Percentiles rank a stretch among this genome's conserved stretches.
phyloP scores from a whole-genome alignment of 495 filamentous ascomycete genomes.

The Aspergillus sclerotiicarbonarius region DNA sequence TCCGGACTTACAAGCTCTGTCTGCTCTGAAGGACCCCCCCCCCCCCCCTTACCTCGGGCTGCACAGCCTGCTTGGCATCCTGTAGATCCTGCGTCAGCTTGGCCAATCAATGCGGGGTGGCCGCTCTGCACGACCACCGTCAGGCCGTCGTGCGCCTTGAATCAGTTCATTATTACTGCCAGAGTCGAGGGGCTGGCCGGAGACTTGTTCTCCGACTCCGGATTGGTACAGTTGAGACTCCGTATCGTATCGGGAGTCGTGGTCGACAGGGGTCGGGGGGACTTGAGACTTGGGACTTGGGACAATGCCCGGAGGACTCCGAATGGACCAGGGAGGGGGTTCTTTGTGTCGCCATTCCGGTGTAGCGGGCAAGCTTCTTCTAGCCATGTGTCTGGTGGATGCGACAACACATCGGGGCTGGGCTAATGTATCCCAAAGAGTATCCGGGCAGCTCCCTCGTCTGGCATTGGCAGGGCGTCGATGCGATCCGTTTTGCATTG shows the following conservation, averaged over 20 bases:
- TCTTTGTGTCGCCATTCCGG: conserved; percentile 2
- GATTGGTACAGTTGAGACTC: background rate
- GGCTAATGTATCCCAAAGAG: background rate
- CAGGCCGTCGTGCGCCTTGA: conserved; percentile 23
- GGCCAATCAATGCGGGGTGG: conserved; percentile 12
- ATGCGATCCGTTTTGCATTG: background rate
- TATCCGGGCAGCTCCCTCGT: background rate
- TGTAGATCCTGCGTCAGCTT: conserved; percentile 19
- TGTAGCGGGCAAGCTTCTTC: background rate
- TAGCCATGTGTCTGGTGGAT: conserved; percentile 4
- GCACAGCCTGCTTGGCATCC: conserved; percentile 25
- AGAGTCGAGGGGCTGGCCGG: background rate
- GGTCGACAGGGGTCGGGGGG: no score
- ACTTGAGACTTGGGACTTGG: no score
- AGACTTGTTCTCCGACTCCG: conserved; percentile 10
- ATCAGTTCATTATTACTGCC: conserved; percentile 1
- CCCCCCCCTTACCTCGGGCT: conserved; percentile 21
- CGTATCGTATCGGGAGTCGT: no score
- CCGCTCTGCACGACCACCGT: conserved; percentile 16
- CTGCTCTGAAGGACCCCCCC: background rate
- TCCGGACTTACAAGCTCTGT: no score
- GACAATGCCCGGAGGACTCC: no score
- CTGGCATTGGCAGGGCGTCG: background rate
- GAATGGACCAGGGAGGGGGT: background rate
- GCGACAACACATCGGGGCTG: background rate